These are phyloP conservation scores for Calonectria fujianensis DNA, from an alignment of 2,329 filamentous ascomycete species.

Conservation along the genomic window DNA sequence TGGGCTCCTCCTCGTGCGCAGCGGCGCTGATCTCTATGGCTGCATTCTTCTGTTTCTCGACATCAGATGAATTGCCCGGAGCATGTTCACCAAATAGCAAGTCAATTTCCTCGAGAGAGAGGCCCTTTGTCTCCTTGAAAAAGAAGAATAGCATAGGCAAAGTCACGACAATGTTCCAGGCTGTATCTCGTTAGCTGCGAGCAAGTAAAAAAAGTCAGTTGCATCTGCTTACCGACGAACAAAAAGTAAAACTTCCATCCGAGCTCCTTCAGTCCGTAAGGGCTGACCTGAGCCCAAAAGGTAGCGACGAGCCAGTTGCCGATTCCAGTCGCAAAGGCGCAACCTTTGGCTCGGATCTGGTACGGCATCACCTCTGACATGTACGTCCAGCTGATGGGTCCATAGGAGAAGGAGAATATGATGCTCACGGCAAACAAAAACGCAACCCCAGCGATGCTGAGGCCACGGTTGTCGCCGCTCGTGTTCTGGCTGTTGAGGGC, in stretches of 20 bases:
- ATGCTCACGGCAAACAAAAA: slow-evolving; percentile 74
- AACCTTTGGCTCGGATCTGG: slow-evolving; percentile 69
- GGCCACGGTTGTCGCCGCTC: slow-evolving; percentile 59
- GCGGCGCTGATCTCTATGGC: slow-evolving; percentile 39
- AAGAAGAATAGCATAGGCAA: slow-evolving; percentile 67
- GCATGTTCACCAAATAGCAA: slow-evolving; percentile 67
- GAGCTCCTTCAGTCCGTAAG: slow-evolving; percentile 66
- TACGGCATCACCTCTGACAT: slow-evolving; percentile 78
- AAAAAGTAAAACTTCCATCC: slow-evolving; percentile 63
- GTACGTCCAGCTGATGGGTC: slow-evolving; percentile 74
- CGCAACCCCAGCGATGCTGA: slow-evolving; percentile 75
- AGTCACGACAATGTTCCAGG: slow-evolving; percentile 58
- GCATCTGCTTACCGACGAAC: slow-evolving; percentile 55
- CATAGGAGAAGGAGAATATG: slow-evolving; percentile 73
- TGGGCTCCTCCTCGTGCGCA: slow-evolving; percentile 41
- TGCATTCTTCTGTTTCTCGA: slow-evolving; percentile 53
- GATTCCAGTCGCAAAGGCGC: slow-evolving; percentile 52
- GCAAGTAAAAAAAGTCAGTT: slow-evolving; percentile 53
- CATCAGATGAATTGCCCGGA: slow-evolving; percentile 50
- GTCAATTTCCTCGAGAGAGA: slow-evolving; percentile 73
- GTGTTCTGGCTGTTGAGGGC: slow-evolving; percentile 71
- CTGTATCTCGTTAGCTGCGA: slow-evolving; percentile 58
- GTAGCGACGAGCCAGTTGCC: slow-evolving; percentile 58
- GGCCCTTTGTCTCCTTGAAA: slow-evolving; percentile 72
- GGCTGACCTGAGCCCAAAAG: slow-evolving; percentile 75